Base-by-base conservation (phyloP, 306 rosid genomes). In the Elaeagnus macrophylla region DNA sequence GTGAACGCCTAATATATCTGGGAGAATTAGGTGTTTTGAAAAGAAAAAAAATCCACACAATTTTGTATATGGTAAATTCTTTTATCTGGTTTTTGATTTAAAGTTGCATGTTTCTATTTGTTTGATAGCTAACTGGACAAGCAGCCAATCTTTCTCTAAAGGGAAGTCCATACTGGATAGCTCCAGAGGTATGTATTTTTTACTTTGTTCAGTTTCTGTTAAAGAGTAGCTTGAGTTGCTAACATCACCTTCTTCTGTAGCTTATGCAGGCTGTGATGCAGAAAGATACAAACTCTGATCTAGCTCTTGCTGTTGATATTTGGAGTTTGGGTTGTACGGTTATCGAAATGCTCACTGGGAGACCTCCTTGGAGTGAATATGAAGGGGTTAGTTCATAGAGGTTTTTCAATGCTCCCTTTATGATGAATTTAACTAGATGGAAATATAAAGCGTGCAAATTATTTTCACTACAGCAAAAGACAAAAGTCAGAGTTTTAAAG, bases 121-220 rank as follows among this genome's bases (percentile, higher is more conserved):
- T 62, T 75, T 51, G 49, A 58, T 85, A 91, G 99, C 79, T 91
- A 50, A 80, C 85, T 46, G 96, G 95, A 41, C 94, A 82, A 56
- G 82, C 57, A 37, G 83, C 83, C 12, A 81, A 82, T 67, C 96
- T 91, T 62, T 91, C 99, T 69, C 37, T 91, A 45, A 91, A 78
- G 76, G 99, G 99, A 73, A 91, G 99, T 68, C 99, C 99, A 48
- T 91, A 87, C 69, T 91, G 99, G 99, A 91, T 91, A 96, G 99
- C 99, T 67, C 99, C 96, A 44, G 99, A 91, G 99, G 99, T 91
- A 82, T 41, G 57, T 54, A 61, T 59, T 67, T 67, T 41, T 57
- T 39, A 59, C 43, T 42, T 48, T 62, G 39, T 39, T 39, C 57
- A 39, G 48, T 61, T n/a, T 9, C 32, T 54, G 9, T 19, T 61